Conservation (phyloP, 495 filamentous ascomycete genomes). For the Cetradonia linearis region DNA sequence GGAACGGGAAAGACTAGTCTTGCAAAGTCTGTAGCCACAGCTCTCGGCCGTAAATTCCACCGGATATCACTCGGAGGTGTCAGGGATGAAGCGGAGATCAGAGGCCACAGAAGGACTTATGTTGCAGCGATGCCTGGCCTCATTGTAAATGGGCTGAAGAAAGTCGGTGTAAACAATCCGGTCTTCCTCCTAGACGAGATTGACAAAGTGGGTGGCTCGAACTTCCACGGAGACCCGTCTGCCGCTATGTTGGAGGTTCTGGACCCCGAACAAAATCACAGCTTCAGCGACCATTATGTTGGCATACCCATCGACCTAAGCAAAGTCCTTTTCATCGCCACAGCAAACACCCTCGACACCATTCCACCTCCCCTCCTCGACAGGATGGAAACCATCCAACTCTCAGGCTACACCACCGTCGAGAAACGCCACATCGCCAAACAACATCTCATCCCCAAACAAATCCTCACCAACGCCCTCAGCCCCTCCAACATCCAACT, state of each 20-base stretch:
- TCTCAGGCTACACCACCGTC: conserved; percentile 94
- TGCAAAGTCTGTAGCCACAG: conserved; percentile 84
- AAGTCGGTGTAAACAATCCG: conserved; percentile 91
- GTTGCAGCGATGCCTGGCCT: conserved; percentile 97
- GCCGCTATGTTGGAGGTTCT: conserved; percentile 99
- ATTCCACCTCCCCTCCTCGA: conserved; percentile 93
- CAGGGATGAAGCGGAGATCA: conserved; percentile 91
- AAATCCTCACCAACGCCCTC: conserved; percentile 74
- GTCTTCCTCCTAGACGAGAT: conserved; percentile 97
- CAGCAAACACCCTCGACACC: conserved; percentile 89
- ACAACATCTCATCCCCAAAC: conserved; percentile 89
- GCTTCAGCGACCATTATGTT: conserved; percentile 93
- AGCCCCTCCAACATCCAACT: conserved; percentile 60
- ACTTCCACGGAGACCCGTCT: conserved; percentile 91
- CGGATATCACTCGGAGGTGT: conserved; percentile 95
- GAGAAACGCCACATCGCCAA: conserved; percentile 95
- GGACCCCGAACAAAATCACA: conserved; percentile 94
- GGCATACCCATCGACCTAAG: conserved; percentile 92
- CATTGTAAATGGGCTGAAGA: conserved; percentile 89
- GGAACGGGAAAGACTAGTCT: conserved; percentile 95
- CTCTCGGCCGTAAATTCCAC: conserved; percentile 91
- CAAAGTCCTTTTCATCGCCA: conserved; percentile 98
- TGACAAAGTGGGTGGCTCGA: conserved; percentile 88
- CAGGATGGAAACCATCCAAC: conserved; percentile 87
- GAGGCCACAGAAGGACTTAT: conserved; percentile 92